Conservation (phyloP, 73 alveolate genomes). For the Stentor roeselii region DNA sequence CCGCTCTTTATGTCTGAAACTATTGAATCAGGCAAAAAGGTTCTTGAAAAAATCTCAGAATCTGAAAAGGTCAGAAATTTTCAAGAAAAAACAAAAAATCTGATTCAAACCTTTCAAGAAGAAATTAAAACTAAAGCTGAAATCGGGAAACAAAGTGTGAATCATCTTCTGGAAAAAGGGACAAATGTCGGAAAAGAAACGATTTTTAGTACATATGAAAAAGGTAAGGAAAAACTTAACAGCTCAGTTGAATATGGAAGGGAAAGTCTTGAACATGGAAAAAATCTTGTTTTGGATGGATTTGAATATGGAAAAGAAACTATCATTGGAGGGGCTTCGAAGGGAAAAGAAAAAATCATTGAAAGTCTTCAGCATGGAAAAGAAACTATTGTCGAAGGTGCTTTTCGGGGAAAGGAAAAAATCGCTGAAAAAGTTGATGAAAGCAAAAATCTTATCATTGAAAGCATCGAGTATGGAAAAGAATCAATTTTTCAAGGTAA, state of each 20-base stretch:
- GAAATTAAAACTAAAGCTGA: not conserved
- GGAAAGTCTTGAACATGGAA: constrained; percentile 1
- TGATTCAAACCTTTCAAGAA: not conserved
- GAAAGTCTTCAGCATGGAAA: not conserved
- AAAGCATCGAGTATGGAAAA: not conserved
- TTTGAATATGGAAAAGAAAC: not conserved
- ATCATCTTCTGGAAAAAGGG: not conserved
- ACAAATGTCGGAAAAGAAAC: not conserved
- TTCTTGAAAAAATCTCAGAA: not conserved
- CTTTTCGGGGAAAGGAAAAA: not conserved
- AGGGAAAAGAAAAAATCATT: not conserved
- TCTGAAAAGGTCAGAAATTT: not conserved
- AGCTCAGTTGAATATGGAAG: not conserved
- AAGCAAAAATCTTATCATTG: not conserved
- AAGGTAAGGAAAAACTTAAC: not conserved
- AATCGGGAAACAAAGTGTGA: not conserved
- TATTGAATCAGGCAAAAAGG: not conserved
- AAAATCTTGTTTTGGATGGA: not conserved
- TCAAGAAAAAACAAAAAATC: not conserved
- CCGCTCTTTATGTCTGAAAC: not conserved
- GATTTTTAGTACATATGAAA: not conserved
- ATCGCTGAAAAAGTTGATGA: not conserved
- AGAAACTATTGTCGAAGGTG: not conserved
- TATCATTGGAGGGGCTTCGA: not conserved
- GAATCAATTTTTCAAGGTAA: not conserved